These are phyloP conservation scores for Pleurotus salmoneostramineus DNA, from an alignment of 768 basidiomycete species.

Conservation along the genomic window DNA sequence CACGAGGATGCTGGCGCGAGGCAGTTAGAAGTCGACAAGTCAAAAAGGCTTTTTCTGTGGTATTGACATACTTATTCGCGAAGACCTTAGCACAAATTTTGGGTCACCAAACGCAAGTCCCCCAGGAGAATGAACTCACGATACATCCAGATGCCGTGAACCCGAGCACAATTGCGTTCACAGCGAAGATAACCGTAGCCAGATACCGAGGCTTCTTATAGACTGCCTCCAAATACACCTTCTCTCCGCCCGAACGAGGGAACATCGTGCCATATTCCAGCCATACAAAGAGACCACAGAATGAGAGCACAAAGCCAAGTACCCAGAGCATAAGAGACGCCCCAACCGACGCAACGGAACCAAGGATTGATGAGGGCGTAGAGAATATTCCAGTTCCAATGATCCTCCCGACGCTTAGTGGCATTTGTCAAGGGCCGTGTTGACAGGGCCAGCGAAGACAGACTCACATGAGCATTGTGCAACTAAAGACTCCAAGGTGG, in stretches of 20 bases:
- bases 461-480: slow-evolving; percentile 52
- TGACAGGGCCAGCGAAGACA: no score
- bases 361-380: slow-evolving; percentile 56
- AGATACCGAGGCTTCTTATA: slow-evolving; percentile 44
- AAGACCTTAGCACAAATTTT: slow-evolving; percentile 18
- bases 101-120: slow-evolving; percentile 14
- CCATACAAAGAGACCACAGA: slow-evolving; percentile 60
- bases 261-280: slow-evolving; percentile 64
- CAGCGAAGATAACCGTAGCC: slow-evolving; percentile 44
- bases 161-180: slow-evolving; percentile 39
- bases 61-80: slow-evolving; percentile 22
- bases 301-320: slow-evolving; percentile 53
- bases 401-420: no score
- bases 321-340: slow-evolving; percentile 64
- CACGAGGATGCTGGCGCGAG: slow-evolving; percentile 39
- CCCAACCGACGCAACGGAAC: slow-evolving; percentile 52
- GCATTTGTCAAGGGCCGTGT: no score
- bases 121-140: slow-evolving; percentile 29
- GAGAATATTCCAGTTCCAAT: slow-evolving; percentile 68
- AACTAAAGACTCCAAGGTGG: slow-evolving; percentile 52
- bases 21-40: neutral
- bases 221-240: slow-evolving; percentile 57
- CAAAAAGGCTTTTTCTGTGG: neutral
- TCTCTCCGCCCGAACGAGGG: slow-evolving; percentile 59
- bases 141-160: slow-evolving; percentile 39